Evolutionary conservation across 2,329 filamentous ascomycete species (phyloP).

Genomic region (Hypocreales sp.): DNA sequence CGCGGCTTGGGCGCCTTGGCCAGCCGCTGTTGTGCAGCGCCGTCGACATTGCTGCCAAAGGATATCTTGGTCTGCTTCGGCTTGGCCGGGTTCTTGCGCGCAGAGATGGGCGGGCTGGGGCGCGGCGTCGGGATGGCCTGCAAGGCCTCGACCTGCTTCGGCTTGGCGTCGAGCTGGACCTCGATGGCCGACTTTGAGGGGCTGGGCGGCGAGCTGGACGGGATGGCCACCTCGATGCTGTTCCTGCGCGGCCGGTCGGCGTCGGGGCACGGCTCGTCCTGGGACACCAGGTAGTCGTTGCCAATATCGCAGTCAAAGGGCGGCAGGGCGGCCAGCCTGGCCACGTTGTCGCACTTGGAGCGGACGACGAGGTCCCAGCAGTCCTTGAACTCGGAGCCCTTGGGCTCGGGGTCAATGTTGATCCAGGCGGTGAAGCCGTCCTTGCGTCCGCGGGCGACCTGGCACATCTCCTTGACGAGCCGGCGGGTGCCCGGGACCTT

Average conservation of each 20-base stretch:
- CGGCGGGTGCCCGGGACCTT: constrained; percentile 88
- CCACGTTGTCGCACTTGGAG: constrained; percentile 79
- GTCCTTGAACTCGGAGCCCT: constrained; percentile 72
- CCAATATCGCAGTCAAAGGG: constrained; percentile 41
- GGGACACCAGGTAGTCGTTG: constrained; percentile 30
- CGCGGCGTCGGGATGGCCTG: constrained; percentile 41
- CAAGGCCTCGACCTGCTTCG: constrained; percentile 24
- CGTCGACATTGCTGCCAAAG: constrained; percentile 18
- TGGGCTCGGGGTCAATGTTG: constrained; percentile 74
- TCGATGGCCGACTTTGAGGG: constrained; percentile 7
- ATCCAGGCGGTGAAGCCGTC: constrained; percentile 90
- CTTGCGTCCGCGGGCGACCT: constrained; percentile 63
- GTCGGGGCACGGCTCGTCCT: constrained; percentile 18
- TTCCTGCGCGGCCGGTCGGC: constrained; percentile 21
- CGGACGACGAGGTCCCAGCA: constrained; percentile 87
- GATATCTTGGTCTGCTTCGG: constrained; percentile 36
- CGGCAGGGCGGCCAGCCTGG: constrained; percentile 50
- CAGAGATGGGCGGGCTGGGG: constrained; percentile 33
- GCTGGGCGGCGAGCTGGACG: no score
- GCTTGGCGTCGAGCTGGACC: constrained; percentile 14
- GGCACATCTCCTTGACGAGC: constrained; percentile 82
- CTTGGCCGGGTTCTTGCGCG: constrained; percentile 22
- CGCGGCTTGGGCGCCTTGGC: constrained; percentile 14
- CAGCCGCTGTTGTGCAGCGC: constrained; percentile 7
- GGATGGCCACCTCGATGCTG: constrained; percentile 15